Base-by-base conservation (phyloP, 2,329 filamentous ascomycete genomes). In the Colletotrichum echinochloae region DNA sequence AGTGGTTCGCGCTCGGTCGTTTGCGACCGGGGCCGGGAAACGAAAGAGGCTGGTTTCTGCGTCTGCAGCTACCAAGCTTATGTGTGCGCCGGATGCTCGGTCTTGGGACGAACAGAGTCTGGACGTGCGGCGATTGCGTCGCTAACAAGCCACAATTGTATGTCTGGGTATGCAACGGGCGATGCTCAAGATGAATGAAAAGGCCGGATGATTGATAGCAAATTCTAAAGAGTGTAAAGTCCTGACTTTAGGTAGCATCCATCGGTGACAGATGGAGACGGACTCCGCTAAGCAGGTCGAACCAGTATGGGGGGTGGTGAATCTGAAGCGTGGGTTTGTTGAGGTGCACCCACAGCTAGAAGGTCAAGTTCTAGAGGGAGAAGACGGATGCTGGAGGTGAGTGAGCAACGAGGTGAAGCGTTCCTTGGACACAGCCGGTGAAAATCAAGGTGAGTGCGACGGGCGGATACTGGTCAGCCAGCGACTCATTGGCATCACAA, bases 21-120 rank as follows among this genome's bases (percentile, higher is more conserved):
- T 77, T 74, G 74, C 74, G 74, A 72, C 74, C 74, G 73, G 73
- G 74, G 68, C 68, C 57, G 63, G 74, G 68, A 73, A 73, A 71
- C 35, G 44, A 48, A 60, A 59, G 65, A 63, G 69, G 65, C 65
- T 69, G 69, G 69, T 60, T 70, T 61, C 56, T 70, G 65, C 41
- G 59, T 52, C 49, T 60, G 65, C 59, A 71, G 65, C 46, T 59
- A 28, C 60, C 26, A 65, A 66, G 65, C 33, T 54, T 60, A 37
- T 60, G 70, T 39, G 46, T 55, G 56, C 49, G 37, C 67, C 64
- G 64, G 39, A 35, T 28, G 57, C 23, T 69, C 52, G 69, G 60
- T 68, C 67, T 68, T 60, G 54, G 69, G 65, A 71, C 65, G 65
- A 69, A 56, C 69, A 64, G 55, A 60, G 49, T 54, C 66, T 60